These are phyloP conservation scores for Dioscorea dumetorum DNA, from an alignment of 106 monocot genomes.

Conservation along the genomic window DNA sequence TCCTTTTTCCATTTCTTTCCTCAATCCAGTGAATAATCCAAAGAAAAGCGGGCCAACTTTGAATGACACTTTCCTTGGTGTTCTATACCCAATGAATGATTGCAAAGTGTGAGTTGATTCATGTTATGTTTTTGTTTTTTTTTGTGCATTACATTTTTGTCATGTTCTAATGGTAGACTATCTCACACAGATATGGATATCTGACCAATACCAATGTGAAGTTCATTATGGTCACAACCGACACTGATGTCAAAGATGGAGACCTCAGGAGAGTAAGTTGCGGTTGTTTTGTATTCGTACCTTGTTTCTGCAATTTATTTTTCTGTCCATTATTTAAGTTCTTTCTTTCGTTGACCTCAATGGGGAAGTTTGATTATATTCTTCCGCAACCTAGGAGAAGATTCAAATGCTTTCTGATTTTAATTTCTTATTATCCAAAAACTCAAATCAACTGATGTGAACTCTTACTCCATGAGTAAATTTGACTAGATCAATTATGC, in stretches of 20 bases:
- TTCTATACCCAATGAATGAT: slow-evolving; percentile 89
- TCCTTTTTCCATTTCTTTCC: not conserved
- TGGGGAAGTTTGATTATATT: not conserved
- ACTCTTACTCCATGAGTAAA: no score
- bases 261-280: slow-evolving; percentile 85
- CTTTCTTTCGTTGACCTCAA: not conserved
- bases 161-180: not conserved
- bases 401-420: not conserved
- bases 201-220: slow-evolving; percentile 97
- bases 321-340: not conserved
- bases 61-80: slow-evolving; percentile 91
- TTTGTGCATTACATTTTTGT: not conserved
- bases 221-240: slow-evolving; percentile 85
- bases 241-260: slow-evolving; percentile 83
- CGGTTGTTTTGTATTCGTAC: not conserved
- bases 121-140: not conserved
- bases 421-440: not conserved
- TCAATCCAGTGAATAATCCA: slow-evolving; percentile 76
- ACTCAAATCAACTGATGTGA: no score
- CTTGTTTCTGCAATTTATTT: not conserved
- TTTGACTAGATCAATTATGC: no score
- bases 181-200: slow-evolving; percentile 73
- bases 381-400: not conserved
- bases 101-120: slow-evolving; percentile 81
- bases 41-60: slow-evolving; percentile 84